Percentiles rank a stretch among this genome's conserved stretches.
Conservation (phyloP, 2,329 filamentous ascomycete species). For the Sphaerulina populicola region DNA sequence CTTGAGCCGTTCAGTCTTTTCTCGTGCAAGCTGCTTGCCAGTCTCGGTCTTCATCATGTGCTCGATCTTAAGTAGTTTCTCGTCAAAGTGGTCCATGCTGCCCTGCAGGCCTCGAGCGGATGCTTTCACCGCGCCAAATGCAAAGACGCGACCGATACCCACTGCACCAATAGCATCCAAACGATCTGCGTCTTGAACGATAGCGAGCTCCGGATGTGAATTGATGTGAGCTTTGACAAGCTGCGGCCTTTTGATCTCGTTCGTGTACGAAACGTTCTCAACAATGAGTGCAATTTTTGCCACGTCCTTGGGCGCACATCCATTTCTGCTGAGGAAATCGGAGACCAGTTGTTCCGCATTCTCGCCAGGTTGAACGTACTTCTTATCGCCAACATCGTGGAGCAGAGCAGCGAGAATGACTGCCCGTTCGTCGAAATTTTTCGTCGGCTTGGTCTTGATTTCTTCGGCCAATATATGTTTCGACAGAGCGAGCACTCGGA, state of each 20-base stretch:
- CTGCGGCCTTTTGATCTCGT: constrained; percentile 58
- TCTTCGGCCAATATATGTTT: constrained; percentile 51
- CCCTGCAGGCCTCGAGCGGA: constrained; percentile 49
- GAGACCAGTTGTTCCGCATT: constrained; percentile 53
- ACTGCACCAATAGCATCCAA: constrained; percentile 86
- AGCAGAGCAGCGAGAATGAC: constrained; percentile 45
- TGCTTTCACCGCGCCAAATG: constrained; percentile 60
- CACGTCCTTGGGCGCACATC: constrained; percentile 53
- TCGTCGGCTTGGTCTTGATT: constrained; percentile 19
- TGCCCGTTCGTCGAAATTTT: constrained; percentile 25
- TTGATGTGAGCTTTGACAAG: constrained; percentile 54
- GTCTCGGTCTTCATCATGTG: constrained; percentile 52
- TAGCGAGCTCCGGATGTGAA: constrained; percentile 62
- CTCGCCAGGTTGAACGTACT: constrained; percentile 52
- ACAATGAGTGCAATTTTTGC: constrained; percentile 62
- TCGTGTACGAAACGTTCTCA: constrained; percentile 67
- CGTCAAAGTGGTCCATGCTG: constrained; percentile 65
- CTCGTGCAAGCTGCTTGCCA: constrained; percentile 43
- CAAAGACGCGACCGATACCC: constrained; percentile 70
- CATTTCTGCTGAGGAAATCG: constrained; percentile 48
- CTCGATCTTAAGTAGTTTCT: constrained; percentile 62
- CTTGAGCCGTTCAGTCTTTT: constrained; percentile 43
- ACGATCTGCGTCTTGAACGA: constrained; percentile 87
- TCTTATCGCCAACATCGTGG: constrained; percentile 85
- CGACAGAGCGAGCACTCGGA: constrained; percentile 67